Evolutionary conservation across 148 eudicot species (phyloP).

Genomic region (Cornus suecica): DNA sequence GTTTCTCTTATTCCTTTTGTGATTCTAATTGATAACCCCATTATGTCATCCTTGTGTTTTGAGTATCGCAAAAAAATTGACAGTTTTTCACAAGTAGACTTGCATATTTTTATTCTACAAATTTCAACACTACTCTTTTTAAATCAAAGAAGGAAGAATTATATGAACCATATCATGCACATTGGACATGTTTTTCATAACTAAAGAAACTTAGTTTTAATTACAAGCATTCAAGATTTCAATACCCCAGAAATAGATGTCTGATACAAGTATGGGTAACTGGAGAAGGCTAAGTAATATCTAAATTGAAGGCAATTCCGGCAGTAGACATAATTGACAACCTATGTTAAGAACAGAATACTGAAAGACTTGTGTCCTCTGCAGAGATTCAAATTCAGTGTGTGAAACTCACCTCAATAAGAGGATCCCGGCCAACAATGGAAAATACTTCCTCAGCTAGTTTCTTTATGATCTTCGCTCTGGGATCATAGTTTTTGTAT

Average conservation of each 20-base stretch:
- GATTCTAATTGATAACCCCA: background rate
- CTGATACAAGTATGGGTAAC: background rate
- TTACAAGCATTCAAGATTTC: background rate
- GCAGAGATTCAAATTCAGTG: background rate
- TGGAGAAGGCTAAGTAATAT: background rate
- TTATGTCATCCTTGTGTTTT: background rate
- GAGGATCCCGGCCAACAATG: slow-evolving; percentile 98
- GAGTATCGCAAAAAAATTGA: too few relatives aligned
- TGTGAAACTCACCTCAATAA: slow-evolving; percentile 66
- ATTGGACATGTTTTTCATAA: background rate
- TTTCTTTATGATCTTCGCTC: slow-evolving; percentile 90
- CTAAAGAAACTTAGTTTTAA: background rate
- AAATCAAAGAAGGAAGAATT: background rate
- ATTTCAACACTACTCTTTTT: background rate
- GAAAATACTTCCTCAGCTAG: slow-evolving; percentile 98
- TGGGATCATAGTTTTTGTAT: slow-evolving; percentile 94
- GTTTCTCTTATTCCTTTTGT: too few relatives aligned
- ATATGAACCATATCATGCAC: background rate
- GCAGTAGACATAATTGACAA: background rate
- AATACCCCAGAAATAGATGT: background rate
- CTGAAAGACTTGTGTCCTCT: background rate
- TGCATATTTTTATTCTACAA: background rate
- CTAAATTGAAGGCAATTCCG: background rate
- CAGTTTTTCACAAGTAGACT: background rate
- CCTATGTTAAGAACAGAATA: background rate